phyloP scores from a whole-genome alignment of 148 eudicot genomes.

The Persicaria maculosa region DNA sequence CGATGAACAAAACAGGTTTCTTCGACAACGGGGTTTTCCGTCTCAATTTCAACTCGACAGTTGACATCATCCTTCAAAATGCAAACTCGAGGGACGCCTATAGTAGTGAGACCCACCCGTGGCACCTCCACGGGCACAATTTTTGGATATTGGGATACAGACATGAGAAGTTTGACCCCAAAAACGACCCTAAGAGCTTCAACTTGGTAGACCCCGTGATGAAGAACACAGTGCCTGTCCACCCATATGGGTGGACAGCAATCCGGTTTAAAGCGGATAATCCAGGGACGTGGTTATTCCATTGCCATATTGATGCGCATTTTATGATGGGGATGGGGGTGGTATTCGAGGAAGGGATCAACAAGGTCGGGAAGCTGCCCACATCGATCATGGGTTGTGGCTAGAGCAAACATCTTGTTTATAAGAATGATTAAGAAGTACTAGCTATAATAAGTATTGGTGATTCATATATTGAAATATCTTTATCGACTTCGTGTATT shows the following conservation, averaged over 20 bases:
- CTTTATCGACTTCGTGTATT: too few species aligned
- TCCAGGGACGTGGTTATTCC: slow-evolving; percentile 62
- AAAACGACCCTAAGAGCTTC: slow-evolving; percentile 29
- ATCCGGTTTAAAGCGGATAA: slow-evolving; percentile 47
- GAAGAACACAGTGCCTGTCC: slow-evolving; percentile 55
- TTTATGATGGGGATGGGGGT: slow-evolving; percentile 55
- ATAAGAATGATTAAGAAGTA: neutral
- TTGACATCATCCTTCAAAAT: slow-evolving; percentile 74
- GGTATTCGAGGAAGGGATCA: slow-evolving; percentile 48
- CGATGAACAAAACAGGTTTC: neutral
- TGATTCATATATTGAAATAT: too few species aligned
- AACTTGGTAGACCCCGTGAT: slow-evolving; percentile 45
- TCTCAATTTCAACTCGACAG: slow-evolving; percentile 42
- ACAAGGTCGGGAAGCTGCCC: slow-evolving; percentile 40
- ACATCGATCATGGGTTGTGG: slow-evolving; percentile 47
- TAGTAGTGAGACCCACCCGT: slow-evolving; percentile 85
- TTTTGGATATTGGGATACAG: slow-evolving; percentile 93
- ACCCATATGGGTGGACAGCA: slow-evolving; percentile 61
- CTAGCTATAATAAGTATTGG: too few species aligned
- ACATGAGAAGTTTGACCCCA: slow-evolving; percentile 47
- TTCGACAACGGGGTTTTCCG: slow-evolving; percentile 26
- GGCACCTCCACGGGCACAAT: slow-evolving; percentile 94
- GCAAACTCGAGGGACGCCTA: slow-evolving; percentile 48
- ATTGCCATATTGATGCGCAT: slow-evolving; percentile 59
- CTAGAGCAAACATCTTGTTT: slow-evolving; percentile 19